Percentiles rank a stretch among this genome's conserved stretches.
Evolutionary conservation across 164 flowering plant genomes (phyloP).

Genomic region (Liquidambar formosana): DNA sequence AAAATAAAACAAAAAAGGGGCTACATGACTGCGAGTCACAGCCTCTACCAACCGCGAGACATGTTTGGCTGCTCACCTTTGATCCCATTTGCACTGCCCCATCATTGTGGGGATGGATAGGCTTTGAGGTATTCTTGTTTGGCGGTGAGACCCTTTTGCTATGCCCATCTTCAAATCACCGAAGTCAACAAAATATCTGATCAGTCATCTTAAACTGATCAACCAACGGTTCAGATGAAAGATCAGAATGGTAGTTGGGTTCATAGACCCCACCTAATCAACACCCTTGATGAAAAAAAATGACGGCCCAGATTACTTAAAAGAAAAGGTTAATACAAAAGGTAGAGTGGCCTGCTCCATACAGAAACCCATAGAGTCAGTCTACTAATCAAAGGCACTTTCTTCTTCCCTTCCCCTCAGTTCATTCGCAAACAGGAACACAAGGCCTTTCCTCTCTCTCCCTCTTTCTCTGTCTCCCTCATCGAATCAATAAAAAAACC

Average conservation of each 20-base stretch:
- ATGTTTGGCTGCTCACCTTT: too few relatives aligned
- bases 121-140: too few relatives aligned
- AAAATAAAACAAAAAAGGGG: too few relatives aligned
- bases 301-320: slow-evolving; percentile 1
- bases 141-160: too few relatives aligned
- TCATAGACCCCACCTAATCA: background rate
- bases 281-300: background rate
- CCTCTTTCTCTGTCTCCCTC: background rate
- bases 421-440: background rate
- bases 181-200: too few relatives aligned
- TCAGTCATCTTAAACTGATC: too few relatives aligned
- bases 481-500: slow-evolving; percentile 4
- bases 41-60: too few relatives aligned
- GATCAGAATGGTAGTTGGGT: too few relatives aligned
- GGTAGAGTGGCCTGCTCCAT: background rate
- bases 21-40: too few relatives aligned
- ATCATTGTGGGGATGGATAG: too few relatives aligned
- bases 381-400: background rate
- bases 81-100: too few relatives aligned
- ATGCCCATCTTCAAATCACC: too few relatives aligned
- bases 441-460: slow-evolving; percentile 2
- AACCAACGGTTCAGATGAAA: background rate
- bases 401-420: background rate
- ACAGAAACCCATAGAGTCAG: background rate
- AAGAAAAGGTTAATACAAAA: background rate